Evolutionary conservation across 164 flowering plant genomes (phyloP).

Genomic region (Berberis vulgaris): DNA sequence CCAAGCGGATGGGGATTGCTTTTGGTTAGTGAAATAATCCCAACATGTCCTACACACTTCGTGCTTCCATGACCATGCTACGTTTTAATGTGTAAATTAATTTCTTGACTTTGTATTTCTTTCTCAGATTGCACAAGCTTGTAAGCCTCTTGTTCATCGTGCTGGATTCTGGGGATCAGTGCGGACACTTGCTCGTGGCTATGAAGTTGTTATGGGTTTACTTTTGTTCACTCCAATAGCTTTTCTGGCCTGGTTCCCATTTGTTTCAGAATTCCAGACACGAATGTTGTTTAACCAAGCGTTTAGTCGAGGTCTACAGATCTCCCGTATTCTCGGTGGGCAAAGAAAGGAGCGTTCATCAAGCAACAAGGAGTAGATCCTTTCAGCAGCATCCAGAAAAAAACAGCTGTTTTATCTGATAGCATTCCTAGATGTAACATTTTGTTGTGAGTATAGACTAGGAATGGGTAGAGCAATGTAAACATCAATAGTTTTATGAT

Average conservation of each 20-base stretch:
- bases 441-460: conserved; percentile 7
- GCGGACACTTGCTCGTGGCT: conserved; percentile 82
- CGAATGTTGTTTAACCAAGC: conserved; percentile 98
- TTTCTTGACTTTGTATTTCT: not conserved
- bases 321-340: conserved; percentile 93
- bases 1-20: conserved; percentile 97
- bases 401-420: not conserved
- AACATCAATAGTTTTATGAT: too few relatives aligned
- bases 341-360: conserved; percentile 79
- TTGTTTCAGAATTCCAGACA: conserved; percentile 93
- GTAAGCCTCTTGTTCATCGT: conserved; percentile 44
- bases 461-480: not conserved
- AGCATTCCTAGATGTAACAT: conserved; percentile 2
- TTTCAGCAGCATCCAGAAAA: not conserved
- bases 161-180: conserved; percentile 85
- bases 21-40: conserved; percentile 39
- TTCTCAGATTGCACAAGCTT: conserved; percentile 89
- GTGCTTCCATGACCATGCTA: not conserved
- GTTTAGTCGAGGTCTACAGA: conserved; percentile 97
- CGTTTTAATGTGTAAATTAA: not conserved
- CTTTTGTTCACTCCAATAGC: conserved; percentile 93
- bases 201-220: conserved; percentile 84
- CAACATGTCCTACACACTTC: not conserved
- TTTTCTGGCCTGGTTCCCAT: conserved; percentile 94
- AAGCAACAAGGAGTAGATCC: conserved; percentile 52